Conservation (phyloP, 257 asterid species). For the Galeopsis tetrahit region DNA sequence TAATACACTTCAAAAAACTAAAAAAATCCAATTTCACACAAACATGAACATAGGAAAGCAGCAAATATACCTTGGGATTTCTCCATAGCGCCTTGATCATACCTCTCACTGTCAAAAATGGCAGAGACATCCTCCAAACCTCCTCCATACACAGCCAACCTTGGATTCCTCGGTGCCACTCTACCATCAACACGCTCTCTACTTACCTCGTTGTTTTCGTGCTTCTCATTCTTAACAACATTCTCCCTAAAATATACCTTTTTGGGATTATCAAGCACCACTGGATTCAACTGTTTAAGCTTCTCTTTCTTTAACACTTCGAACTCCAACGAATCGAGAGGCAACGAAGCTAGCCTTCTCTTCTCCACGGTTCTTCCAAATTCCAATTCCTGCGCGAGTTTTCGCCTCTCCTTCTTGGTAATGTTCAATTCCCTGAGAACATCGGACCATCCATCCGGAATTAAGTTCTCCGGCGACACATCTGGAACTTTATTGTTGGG, state of each 20-base stretch:
- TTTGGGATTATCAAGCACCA: slow-evolving; percentile 71
- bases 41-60: background rate
- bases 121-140: slow-evolving; percentile 85
- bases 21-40: slow-evolving; percentile 12
- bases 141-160: slow-evolving; percentile 80
- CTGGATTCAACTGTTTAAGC: slow-evolving; percentile 68
- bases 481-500: slow-evolving; percentile 27
- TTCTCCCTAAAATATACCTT: slow-evolving; percentile 30
- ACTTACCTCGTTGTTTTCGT: slow-evolving; percentile 18
- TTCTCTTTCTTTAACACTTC: slow-evolving; percentile 58
- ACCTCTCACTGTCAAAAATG: slow-evolving; percentile 60
- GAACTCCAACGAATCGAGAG: slow-evolving; percentile 53
- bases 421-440: slow-evolving; percentile 69
- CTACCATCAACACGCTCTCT: slow-evolving; percentile 38
- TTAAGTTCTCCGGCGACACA: slow-evolving; percentile 63
- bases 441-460: slow-evolving; percentile 86
- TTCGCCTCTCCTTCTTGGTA: slow-evolving; percentile 86
- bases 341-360: slow-evolving; percentile 60
- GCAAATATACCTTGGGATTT: slow-evolving; percentile 57
- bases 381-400: slow-evolving; percentile 60
- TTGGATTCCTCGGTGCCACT: slow-evolving; percentile 85
- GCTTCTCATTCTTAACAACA: slow-evolving; percentile 6
- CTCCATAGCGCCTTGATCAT: slow-evolving; percentile 50
- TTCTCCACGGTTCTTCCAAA: slow-evolving; percentile 70
- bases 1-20: slow-evolving; percentile 6